Evolutionary conservation across 2,329 filamentous ascomycete genomes (phyloP).

Genomic region (Arthrobotrys pseudoclavata): DNA sequence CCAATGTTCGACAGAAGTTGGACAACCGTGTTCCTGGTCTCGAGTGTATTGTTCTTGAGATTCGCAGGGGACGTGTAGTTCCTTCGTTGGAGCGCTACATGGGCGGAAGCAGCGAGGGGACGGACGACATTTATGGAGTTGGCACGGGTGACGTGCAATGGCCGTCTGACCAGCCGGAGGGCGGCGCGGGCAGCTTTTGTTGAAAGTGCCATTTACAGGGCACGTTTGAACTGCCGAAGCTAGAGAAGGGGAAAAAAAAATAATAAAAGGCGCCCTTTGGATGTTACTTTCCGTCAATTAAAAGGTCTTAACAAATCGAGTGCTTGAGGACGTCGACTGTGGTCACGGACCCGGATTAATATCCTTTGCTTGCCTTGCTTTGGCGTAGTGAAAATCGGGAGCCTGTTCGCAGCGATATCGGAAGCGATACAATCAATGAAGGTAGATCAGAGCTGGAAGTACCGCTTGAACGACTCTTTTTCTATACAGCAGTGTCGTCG

Average conservation of each 20-base stretch:
- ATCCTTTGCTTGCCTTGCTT: conserved; percentile 10
- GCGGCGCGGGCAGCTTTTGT: conserved; percentile 43
- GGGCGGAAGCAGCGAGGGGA: conserved; percentile 27
- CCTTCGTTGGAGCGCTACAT: conserved; percentile 63
- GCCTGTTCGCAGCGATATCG: conserved; percentile 52
- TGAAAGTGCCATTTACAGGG: conserved; percentile 41
- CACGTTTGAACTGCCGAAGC: neutral
- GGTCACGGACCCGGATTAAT: conserved; percentile 17
- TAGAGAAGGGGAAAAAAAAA: neutral
- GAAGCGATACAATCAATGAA: conserved; percentile 31
- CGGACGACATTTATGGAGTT: conserved; percentile 25
- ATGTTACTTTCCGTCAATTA: conserved; percentile 7
- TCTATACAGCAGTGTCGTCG: conserved; percentile 40
- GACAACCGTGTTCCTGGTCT: conserved; percentile 83
- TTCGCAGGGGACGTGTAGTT: conserved; percentile 68
- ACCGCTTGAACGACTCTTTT: conserved; percentile 59
- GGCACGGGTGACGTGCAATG: conserved; percentile 30
- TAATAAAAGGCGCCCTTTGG: neutral
- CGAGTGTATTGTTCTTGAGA: conserved; percentile 67
- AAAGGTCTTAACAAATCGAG: neutral
- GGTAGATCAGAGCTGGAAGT: conserved; percentile 53
- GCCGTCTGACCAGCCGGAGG: conserved; percentile 31
- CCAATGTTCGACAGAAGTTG: conserved; percentile 95
- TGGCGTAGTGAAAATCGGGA: conserved; percentile 39
- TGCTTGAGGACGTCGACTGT: neutral